phyloP scores from a whole-genome alignment of 225 moss, liverwort and hornwort genomes.

The Lunularia cruciata region DNA sequence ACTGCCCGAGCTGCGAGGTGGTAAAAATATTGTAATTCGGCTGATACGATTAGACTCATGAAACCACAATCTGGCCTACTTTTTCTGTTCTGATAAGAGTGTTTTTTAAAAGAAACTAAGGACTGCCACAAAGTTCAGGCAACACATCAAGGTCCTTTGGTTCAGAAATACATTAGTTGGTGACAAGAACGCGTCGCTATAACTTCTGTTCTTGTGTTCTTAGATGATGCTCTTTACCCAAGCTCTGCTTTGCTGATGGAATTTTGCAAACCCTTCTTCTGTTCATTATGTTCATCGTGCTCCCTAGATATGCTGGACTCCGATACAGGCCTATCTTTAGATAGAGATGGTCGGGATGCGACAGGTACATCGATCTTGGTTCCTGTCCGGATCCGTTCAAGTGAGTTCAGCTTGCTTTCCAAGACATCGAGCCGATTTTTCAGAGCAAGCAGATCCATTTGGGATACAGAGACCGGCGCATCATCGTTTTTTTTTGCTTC shows the following conservation, averaged over 20 bases:
- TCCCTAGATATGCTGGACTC: neutral
- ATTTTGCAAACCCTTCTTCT: neutral
- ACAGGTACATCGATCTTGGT: neutral
- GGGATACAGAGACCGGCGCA: slow-evolving; percentile 7
- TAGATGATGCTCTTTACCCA: neutral
- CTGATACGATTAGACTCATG: no score
- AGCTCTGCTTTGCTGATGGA: neutral
- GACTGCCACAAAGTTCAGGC: no score
- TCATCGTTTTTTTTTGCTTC: slow-evolving; percentile 15
- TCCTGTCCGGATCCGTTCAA: slow-evolving; percentile 25
- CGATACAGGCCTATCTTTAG: neutral
- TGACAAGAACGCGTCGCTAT: no score
- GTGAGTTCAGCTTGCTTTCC: slow-evolving; percentile 31
- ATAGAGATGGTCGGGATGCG: neutral
- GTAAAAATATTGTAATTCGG: no score
- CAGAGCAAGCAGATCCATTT: slow-evolving; percentile 37
- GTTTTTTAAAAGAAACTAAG: no score
- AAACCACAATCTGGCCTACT: no score
- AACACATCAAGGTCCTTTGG: no score
- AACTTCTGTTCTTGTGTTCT: neutral
- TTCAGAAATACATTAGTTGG: no score
- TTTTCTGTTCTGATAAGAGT: no score
- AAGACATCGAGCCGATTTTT: slow-evolving; percentile 39
- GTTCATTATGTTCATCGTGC: neutral
- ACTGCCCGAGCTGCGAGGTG: no score